Conservation (phyloP, 192 early-diverging fungal genomes). For the Geosiphon pyriformis region DNA sequence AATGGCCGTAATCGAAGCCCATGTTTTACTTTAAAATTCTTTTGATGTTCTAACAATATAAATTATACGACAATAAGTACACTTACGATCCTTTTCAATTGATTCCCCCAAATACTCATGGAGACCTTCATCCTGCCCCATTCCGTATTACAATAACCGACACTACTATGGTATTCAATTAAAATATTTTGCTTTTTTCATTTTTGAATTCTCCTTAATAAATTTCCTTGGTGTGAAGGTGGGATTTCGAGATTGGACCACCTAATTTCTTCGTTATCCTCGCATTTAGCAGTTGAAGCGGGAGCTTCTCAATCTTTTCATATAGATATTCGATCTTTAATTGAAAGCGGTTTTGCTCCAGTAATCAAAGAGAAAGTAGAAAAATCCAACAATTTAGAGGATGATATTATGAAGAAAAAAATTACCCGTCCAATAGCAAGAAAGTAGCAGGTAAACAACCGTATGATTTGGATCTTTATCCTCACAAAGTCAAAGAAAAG, state of each 20-base stretch:
- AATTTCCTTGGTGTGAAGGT: not conserved
- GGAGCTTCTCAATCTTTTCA: not conserved
- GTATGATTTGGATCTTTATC: too few species aligned
- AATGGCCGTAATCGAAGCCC: too few species aligned
- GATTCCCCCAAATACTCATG: slow-evolving; percentile 43
- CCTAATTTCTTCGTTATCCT: not conserved
- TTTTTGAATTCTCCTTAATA: not conserved
- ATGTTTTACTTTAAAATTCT: too few species aligned
- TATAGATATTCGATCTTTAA: not conserved
- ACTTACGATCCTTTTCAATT: slow-evolving; percentile 53
- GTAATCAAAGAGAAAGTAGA: not conserved
- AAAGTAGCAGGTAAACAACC: too few species aligned
- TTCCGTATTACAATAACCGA: slow-evolving; percentile 45
- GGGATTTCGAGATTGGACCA: not conserved
- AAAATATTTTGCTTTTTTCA: not conserved
- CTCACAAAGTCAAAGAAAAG: too few species aligned
- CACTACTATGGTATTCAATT: slow-evolving; percentile 46
- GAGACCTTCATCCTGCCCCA: slow-evolving; percentile 39
- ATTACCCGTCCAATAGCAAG: too few species aligned
- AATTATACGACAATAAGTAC: not conserved
- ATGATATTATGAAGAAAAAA: too few species aligned
- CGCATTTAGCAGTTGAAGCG: not conserved
- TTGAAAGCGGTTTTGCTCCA: not conserved
- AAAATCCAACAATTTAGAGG: too few species aligned
- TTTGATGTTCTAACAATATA: slow-evolving; percentile 3